Conservation (phyloP, 805 yeast genomes). For the Deakozyma indianensis region DNA sequence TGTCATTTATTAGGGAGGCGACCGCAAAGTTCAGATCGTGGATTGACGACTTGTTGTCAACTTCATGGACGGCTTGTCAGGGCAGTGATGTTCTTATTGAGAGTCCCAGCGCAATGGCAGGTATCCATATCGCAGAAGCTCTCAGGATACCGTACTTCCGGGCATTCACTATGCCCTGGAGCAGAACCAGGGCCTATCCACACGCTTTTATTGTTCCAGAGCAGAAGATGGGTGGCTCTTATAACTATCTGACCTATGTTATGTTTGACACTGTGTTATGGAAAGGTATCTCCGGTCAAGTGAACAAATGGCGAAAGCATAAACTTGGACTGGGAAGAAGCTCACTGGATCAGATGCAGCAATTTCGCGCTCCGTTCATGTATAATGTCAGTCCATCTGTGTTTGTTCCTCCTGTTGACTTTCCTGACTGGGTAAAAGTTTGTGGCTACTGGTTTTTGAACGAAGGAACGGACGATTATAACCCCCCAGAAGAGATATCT, state of each 20-base stretch:
- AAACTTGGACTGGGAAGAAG: conserved; percentile 54
- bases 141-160: conserved; percentile 78
- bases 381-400: conserved; percentile 82
- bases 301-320: conserved; percentile 75
- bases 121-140: conserved; percentile 90
- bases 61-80: conserved; percentile 84
- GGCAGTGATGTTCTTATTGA: conserved; percentile 73
- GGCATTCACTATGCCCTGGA: conserved; percentile 99
- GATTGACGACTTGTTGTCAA: conserved; percentile 56
- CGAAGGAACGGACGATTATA: conserved; percentile 37
- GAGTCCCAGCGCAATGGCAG: conserved; percentile 94
- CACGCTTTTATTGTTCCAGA: conserved; percentile 95
- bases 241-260: conserved; percentile 83
- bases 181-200: conserved; percentile 87
- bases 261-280: conserved; percentile 87
- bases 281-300: conserved; percentile 80
- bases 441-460: conserved; percentile 94
- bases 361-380: conserved; percentile 69
- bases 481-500: conserved; percentile 44
- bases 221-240: conserved; percentile 82
- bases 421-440: conserved; percentile 88
- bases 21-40: conserved; percentile 64
- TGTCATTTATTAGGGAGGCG: conserved; percentile 72
- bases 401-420: conserved; percentile 86
- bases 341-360: conserved; percentile 54